A percentile compares a stretch with the other conserved stretches of the same genome.
Evolutionary conservation across 164 flowering plant species (phyloP).

Genomic region (Vitis labrusca): DNA sequence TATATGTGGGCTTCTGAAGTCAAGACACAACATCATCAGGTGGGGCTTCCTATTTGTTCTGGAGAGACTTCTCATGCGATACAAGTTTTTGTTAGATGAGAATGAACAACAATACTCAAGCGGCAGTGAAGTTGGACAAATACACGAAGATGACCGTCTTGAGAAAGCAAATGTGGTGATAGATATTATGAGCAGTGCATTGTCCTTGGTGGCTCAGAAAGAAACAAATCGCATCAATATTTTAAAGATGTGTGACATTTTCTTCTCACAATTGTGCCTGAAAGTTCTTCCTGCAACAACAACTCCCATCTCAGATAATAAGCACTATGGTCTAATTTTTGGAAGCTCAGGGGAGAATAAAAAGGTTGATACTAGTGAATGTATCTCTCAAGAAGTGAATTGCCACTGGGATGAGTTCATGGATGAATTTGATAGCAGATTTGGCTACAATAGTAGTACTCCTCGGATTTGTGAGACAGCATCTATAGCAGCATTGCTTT

Average conservation of each 20-base stretch:
- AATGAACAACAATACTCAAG: slow-evolving; percentile 48
- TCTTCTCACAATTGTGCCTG: slow-evolving; percentile 90
- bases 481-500: slow-evolving; percentile 89
- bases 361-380: slow-evolving; percentile 29
- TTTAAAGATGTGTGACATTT: slow-evolving; percentile 95
- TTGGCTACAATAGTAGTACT: slow-evolving; percentile 14
- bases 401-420: slow-evolving; percentile 25
- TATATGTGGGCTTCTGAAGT: slow-evolving; percentile 91
- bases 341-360: slow-evolving; percentile 28
- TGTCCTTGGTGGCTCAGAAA: slow-evolving; percentile 76
- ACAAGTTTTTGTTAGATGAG: slow-evolving; percentile 83
- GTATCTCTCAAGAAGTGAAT: slow-evolving; percentile 27
- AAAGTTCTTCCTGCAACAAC: slow-evolving; percentile 54
- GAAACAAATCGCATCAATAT: slow-evolving; percentile 92
- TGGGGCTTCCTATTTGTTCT: slow-evolving; percentile 91
- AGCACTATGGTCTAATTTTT: slow-evolving; percentile 27
- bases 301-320: slow-evolving; percentile 34
- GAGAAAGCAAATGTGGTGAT: slow-evolving; percentile 93
- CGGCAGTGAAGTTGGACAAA: slow-evolving; percentile 26
- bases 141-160: slow-evolving; percentile 42
- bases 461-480: slow-evolving; percentile 51
- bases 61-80: slow-evolving; percentile 85
- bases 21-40: slow-evolving; percentile 67
- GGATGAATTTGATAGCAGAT: slow-evolving; percentile 35
- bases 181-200: slow-evolving; percentile 84